Evolutionary conservation across 805 yeast species (phyloP).

Genomic region (Kuraishia piskuri): DNA sequence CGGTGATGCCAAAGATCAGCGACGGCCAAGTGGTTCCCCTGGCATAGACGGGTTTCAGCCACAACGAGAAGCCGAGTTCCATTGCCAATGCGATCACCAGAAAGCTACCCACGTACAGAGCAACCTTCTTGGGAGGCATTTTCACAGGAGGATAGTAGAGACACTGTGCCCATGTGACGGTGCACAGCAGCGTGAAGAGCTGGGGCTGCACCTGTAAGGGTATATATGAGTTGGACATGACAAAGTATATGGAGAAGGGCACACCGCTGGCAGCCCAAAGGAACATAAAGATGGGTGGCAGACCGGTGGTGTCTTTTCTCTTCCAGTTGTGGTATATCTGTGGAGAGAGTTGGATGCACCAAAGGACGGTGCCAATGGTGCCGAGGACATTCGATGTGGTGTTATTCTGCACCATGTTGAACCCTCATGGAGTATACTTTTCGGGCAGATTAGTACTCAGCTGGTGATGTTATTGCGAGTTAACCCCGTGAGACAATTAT

Average conservation of each 20-base stretch:
- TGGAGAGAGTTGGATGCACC: slow-evolving; percentile 91
- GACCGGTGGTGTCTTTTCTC: slow-evolving; percentile 75
- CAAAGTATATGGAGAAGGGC: slow-evolving; percentile 81
- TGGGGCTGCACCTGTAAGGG: slow-evolving; percentile 87
- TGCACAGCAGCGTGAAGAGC: slow-evolving; percentile 62
- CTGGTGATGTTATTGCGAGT: too few relatives aligned
- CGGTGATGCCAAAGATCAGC: slow-evolving; percentile 70
- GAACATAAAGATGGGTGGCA: slow-evolving; percentile 87
- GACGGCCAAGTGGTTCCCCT: slow-evolving; percentile 59
- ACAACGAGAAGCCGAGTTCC: slow-evolving; percentile 65
- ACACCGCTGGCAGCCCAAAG: slow-evolving; percentile 75
- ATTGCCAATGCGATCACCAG: slow-evolving; percentile 41
- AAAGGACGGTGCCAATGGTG: slow-evolving; percentile 82
- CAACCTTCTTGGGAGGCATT: slow-evolving; percentile 26
- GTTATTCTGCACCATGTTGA: slow-evolving; percentile 4
- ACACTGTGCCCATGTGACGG: slow-evolving; percentile 59
- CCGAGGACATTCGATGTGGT: slow-evolving; percentile 69
- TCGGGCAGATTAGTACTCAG: too few relatives aligned
- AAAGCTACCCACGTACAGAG: slow-evolving; percentile 26
- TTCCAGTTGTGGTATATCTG: slow-evolving; percentile 58
- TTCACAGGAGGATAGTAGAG: slow-evolving; percentile 62
- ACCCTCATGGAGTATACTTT: too few relatives aligned
- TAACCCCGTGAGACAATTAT: too few relatives aligned
- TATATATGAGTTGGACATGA: slow-evolving; percentile 59
- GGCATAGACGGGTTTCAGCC: slow-evolving; percentile 49